Base-by-base conservation (phyloP, 2,329 filamentous ascomycete species). In the Alternaria conjuncta region DNA sequence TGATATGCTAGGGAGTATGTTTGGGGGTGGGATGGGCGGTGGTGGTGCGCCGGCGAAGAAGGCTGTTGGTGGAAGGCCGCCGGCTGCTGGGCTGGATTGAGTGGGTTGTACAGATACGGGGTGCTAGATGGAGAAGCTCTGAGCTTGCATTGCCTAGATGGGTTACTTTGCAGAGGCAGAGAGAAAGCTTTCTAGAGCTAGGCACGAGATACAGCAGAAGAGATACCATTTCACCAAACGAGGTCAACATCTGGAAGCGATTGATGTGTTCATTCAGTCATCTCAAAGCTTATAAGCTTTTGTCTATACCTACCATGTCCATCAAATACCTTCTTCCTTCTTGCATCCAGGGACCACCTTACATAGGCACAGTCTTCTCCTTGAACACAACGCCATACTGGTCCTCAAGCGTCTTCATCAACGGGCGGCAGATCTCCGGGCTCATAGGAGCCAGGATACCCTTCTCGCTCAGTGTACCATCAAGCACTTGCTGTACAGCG, bases 1-100 rank as follows among this genome's bases (percentile, higher is more conserved):
- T 81, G 96, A 99, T 78, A 98, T 99, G 94, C 96, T 99, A 92
- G 94, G 94, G 51, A 94, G 89, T 66, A 88, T 99, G 85, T 92
- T 99, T 75, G 94, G 94, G 53, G 93, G 93, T 20, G 90, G 89
- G 25, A 85, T 84, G 55, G 85, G 84, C 18, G 87, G 86, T n/a
- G 85, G 80, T 76, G 81, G 68, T 77, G 81, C 66, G 63, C 74
- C 71, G 61, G 75, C 80, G 49, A 86, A 82, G 76, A 84, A 80
- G 68, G 82, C 85, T 36, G 83, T 84, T 50, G 75, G 65, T n/a
- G 65, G 54, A 4, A 71, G 67, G 47, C 59, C 71, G n/a, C 55
- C 78, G 45, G 68, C 76, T 26, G 68, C 77, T 15, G 80, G 80
- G n/a, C 66, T 81, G 56, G 79, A 81, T 65, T 80, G 65, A 74